Evolutionary conservation across 2,329 filamentous ascomycete species (phyloP).

Genomic region (Ploettnerulaceae sp.): DNA sequence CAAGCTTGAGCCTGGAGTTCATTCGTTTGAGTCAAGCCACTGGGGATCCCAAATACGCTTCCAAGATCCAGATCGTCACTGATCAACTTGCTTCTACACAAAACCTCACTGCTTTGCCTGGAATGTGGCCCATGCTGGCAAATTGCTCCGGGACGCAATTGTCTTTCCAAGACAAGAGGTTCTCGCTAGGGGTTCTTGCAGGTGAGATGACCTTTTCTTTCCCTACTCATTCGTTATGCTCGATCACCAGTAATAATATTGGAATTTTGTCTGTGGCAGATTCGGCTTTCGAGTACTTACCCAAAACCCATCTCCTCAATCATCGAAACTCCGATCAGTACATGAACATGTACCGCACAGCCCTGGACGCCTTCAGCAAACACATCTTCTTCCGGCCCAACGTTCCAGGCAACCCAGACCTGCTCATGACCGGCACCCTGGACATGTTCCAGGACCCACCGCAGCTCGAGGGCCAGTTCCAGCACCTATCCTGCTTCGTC

Average conservation of each 20-base stretch:
- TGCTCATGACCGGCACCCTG: constrained; percentile 46
- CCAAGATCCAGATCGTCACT: constrained; percentile 53
- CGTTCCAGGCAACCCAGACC: constrained; percentile 32
- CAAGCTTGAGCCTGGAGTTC: constrained; percentile 50
- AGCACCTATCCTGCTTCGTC: constrained; percentile 67
- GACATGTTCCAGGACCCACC: constrained; percentile 28
- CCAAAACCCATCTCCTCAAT: constrained; percentile 36
- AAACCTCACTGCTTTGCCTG: constrained; percentile 48
- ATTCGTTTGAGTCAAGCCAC: constrained; percentile 60
- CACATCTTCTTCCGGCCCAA: constrained; percentile 40
- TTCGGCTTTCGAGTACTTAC: constrained; percentile 60
- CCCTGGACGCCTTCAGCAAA: neutral
- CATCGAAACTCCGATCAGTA: constrained; percentile 7
- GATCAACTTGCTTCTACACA: constrained; percentile 51
- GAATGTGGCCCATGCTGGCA: constrained; percentile 56
- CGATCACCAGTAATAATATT: constrained; percentile 46
- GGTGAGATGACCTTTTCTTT: constrained; percentile 20
- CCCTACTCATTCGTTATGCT: neutral
- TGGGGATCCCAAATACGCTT: constrained; percentile 54
- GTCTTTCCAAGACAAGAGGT: constrained; percentile 1
- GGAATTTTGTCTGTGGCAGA: constrained; percentile 44
- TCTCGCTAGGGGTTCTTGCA: constrained; percentile 34
- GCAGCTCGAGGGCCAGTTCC: constrained; percentile 41
- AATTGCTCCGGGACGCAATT: constrained; percentile 45
- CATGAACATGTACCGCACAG: constrained; percentile 3